phyloP scores from a whole-genome alignment of 306 rosid genomes.

The Casuarina equisetifolia region DNA sequence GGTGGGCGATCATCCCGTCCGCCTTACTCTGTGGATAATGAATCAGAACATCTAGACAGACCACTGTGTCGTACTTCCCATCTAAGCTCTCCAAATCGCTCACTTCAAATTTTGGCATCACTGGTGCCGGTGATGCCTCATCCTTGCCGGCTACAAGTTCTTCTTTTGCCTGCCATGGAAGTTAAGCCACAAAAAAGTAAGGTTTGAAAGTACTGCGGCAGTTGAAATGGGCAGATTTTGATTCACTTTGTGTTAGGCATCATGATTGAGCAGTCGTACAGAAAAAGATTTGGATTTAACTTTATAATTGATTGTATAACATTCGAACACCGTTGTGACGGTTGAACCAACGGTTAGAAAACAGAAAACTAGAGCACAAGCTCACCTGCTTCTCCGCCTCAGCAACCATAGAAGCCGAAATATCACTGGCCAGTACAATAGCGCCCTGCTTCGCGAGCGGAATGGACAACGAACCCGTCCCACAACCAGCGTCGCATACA shows the following conservation, averaged over 20 bases:
- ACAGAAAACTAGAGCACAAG: background rate
- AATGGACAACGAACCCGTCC: slow-evolving; percentile 84
- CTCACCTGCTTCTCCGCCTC: slow-evolving; percentile 80
- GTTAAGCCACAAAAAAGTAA: background rate
- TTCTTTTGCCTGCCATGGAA: slow-evolving; percentile 61
- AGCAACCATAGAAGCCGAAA: slow-evolving; percentile 88
- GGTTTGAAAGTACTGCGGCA: background rate
- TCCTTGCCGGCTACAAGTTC: slow-evolving; percentile 43
- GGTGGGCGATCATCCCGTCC: slow-evolving; percentile 89
- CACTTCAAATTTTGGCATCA: slow-evolving; percentile 75
- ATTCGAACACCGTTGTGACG: background rate
- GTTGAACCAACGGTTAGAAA: background rate
- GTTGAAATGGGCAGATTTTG: background rate
- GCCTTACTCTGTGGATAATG: slow-evolving; percentile 91
- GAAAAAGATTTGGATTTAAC: background rate
- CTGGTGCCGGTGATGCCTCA: slow-evolving; percentile 16
- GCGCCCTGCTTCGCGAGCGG: slow-evolving; percentile 91
- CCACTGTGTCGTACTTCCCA: slow-evolving; percentile 73
- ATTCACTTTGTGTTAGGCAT: background rate
- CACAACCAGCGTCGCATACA: slow-evolving; percentile 92
- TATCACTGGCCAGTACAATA: slow-evolving; percentile 63
- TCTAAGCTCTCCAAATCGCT: slow-evolving; percentile 86
- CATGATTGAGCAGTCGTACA: background rate
- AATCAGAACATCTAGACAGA: slow-evolving; percentile 86
- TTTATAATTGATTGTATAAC: background rate